phyloP scores from a whole-genome alignment of 1,139 yeast genomes.

The Pichia sp. region DNA sequence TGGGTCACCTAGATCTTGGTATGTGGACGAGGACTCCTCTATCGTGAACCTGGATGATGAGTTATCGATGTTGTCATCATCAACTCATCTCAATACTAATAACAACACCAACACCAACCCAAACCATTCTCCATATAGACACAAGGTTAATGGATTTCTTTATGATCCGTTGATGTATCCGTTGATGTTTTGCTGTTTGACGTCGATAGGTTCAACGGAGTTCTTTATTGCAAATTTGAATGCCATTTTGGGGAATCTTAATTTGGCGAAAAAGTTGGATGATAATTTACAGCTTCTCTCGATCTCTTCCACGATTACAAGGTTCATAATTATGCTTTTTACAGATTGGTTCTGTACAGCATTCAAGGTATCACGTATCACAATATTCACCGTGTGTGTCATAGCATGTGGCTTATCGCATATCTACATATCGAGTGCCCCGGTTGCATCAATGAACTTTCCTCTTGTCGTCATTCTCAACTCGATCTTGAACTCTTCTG shows the following conservation, averaged over 20 bases:
- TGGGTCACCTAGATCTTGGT: slow-evolving; percentile 30
- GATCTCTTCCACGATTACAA: slow-evolving; percentile 29
- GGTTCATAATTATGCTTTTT: slow-evolving; percentile 29
- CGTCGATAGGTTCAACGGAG: slow-evolving; percentile 31
- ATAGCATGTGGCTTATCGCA: slow-evolving; percentile 28
- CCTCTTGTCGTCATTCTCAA: slow-evolving; percentile 24
- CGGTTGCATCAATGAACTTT: slow-evolving; percentile 21
- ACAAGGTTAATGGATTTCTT: slow-evolving; percentile 23
- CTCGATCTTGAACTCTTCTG: slow-evolving; percentile 31
- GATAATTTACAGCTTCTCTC: slow-evolving; percentile 27
- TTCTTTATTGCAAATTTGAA: slow-evolving; percentile 30
- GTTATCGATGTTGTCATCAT: slow-evolving; percentile 23
- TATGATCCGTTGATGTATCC: slow-evolving; percentile 32
- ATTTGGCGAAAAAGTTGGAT: slow-evolving; percentile 20
- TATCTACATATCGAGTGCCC: slow-evolving; percentile 29
- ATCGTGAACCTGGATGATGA: slow-evolving; percentile 28
- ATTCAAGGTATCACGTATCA: slow-evolving; percentile 26
- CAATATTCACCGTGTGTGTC: slow-evolving; percentile 25
- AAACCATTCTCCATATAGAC: slow-evolving; percentile 15
- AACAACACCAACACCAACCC: not conserved
- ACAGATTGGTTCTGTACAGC: slow-evolving; percentile 29
- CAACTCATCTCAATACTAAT: not conserved
- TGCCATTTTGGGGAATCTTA: slow-evolving; percentile 27
- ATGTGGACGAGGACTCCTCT: slow-evolving; percentile 25
- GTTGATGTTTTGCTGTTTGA: slow-evolving; percentile 27